phyloP scores from a whole-genome alignment of 805 yeast species.

The Barnettozyma sucrosica region DNA sequence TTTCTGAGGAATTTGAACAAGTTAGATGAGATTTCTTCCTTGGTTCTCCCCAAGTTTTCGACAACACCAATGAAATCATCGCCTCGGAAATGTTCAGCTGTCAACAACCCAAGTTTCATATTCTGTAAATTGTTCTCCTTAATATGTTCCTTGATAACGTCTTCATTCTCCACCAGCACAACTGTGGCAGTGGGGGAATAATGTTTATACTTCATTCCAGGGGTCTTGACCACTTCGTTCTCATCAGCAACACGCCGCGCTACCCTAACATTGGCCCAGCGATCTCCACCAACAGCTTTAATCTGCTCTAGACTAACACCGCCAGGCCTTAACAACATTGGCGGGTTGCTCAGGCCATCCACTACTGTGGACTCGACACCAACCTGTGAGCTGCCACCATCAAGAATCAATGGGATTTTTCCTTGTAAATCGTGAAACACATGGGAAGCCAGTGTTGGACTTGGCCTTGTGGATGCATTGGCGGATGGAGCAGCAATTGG shows the following conservation, averaged over 20 bases:
- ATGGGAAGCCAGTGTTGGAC: slow-evolving; percentile 86
- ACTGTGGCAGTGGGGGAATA: slow-evolving; percentile 90
- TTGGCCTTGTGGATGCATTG: slow-evolving; percentile 91
- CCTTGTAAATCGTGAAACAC: slow-evolving; percentile 77
- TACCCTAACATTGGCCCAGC: slow-evolving; percentile 58
- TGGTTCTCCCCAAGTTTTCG: slow-evolving; percentile 37
- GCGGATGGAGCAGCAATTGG: slow-evolving; percentile 99
- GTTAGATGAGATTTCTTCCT: slow-evolving; percentile 62
- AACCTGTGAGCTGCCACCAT: slow-evolving; percentile 84
- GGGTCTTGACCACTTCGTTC: slow-evolving; percentile 80
- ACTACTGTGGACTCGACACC: slow-evolving; percentile 95
- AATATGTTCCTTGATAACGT: slow-evolving; percentile 25
- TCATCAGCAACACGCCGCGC: slow-evolving; percentile 57
- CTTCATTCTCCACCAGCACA: slow-evolving; percentile 47
- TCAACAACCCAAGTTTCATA: slow-evolving; percentile 47
- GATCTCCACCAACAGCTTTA: slow-evolving; percentile 52
- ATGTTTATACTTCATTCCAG: slow-evolving; percentile 97
- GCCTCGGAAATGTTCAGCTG: slow-evolving; percentile 28
- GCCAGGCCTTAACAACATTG: slow-evolving; percentile 88
- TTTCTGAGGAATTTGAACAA: slow-evolving; percentile 69
- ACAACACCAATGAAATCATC: slow-evolving; percentile 18
- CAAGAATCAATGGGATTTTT: slow-evolving; percentile 75
- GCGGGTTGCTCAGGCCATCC: slow-evolving; percentile 82
- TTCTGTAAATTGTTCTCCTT: slow-evolving; percentile 19
- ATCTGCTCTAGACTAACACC: slow-evolving; percentile 84